Evolutionary conservation across 352 stramenopile genomes (phyloP), one percentile per base, ranked within the genome.

Genomic region (Globisporangium yorkense): DNA sequence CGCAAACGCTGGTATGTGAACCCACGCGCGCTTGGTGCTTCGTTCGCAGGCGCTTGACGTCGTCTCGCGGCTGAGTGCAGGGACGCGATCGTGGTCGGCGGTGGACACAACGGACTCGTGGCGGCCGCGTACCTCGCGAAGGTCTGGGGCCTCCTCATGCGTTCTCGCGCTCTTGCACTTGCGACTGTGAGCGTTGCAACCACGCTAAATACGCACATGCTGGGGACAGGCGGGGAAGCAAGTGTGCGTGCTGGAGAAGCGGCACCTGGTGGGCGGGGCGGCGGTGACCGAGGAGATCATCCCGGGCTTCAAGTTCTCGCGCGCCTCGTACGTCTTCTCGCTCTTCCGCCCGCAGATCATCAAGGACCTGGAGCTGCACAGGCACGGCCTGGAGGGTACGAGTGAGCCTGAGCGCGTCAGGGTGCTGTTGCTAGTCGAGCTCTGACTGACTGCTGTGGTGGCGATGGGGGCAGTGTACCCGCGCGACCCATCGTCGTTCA

Each of bases 211-310:
- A n/a, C 29, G 27, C 9, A 7, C 29, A 29, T 2, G 16, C 16
- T 18, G 40, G 15, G 40, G 40, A 0, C 37, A 88, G 83, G 83
- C 81, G 4, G 84, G 84, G 5, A 94, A 94, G 70, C 77, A 77
- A 48, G 87, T 97, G 18, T 90, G 87, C 35, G 88, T 97, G 33
- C 61, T 97, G 54, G 89, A 97, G 69, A 88, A 90, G 61, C 71
- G 89, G 2, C 77, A 94, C 54, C 21, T 97, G n/a, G 74, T 97
- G 2, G 89, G 89, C 2, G 89, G 89, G 3, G 89, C 89, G 8
- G 89, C 89, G 0, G 88, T 97, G 47, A 97, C 89, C 5, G 89
- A 97, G 61, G 89, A 97, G 57, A 89, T 97, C 60, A 80, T 97
- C 46, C 84, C 87, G 0, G 86, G 88, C 18, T 97, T 95, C 71